Conservation (phyloP, 2,329 filamentous ascomycete genomes). For the Aureobasidium zeae region DNA sequence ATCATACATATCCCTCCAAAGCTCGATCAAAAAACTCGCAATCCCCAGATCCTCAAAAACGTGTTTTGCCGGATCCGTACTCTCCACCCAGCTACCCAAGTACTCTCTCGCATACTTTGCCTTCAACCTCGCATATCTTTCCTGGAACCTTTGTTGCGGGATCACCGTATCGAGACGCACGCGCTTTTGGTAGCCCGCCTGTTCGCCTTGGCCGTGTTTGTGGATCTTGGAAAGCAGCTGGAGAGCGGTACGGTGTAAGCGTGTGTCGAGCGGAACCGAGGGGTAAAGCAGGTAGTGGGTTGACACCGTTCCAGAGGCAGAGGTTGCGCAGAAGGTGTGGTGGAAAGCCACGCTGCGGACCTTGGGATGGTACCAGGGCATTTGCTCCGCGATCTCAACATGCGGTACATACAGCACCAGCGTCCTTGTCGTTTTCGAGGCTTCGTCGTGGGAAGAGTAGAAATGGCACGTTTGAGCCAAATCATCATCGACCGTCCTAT, state of each 20-base stretch:
- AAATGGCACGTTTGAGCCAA: conserved; percentile 78
- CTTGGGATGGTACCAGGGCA: conserved; percentile 83
- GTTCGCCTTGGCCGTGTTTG: conserved; percentile 62
- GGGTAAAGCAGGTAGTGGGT: conserved; percentile 45
- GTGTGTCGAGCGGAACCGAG: conserved; percentile 12
- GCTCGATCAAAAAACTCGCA: conserved; percentile 81
- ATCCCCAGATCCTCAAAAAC: conserved; percentile 93
- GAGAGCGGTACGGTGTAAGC: conserved; percentile 56
- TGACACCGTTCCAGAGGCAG: conserved; percentile 34
- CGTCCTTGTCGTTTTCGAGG: conserved; percentile 35
- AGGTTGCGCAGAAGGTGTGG: conserved; percentile 38
- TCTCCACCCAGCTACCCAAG: conserved; percentile 71
- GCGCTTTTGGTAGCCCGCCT: conserved; percentile 64
- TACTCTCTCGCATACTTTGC: conserved; percentile 63
- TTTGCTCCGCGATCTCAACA: conserved; percentile 46
- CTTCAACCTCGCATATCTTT: conserved; percentile 75
- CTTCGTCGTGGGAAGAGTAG: conserved; percentile 31
- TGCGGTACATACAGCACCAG: conserved; percentile 76
- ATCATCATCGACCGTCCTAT: conserved; percentile 62
- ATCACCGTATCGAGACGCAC: conserved; percentile 77
- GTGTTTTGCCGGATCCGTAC: conserved; percentile 80
- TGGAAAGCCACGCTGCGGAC: conserved; percentile 67
- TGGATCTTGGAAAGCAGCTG: conserved; percentile 59
- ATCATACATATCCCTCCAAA: conserved; percentile 78
- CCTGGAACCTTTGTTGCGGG: conserved; percentile 66